phyloP scores from a whole-genome alignment of 2,329 filamentous ascomycete genomes.

The Colletotrichum somersetense region DNA sequence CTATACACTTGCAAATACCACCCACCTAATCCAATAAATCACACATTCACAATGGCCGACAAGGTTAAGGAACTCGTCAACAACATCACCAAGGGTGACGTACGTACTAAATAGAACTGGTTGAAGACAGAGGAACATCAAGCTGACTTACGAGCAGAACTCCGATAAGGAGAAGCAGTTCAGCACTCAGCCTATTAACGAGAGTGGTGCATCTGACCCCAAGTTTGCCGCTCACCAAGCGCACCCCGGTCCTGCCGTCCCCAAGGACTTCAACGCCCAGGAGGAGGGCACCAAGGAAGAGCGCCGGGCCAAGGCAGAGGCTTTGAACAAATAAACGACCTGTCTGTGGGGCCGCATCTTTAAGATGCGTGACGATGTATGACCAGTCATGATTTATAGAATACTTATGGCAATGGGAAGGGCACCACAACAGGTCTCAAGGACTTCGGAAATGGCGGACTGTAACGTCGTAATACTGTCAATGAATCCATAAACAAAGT shows the following conservation, averaged over 20 bases:
- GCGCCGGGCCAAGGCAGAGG: constrained; percentile 72
- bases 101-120: constrained; percentile 9
- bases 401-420: neutral
- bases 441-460: constrained; percentile 20
- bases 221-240: constrained; percentile 67
- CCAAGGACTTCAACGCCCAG: constrained; percentile 64
- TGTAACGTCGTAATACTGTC: constrained; percentile 21
- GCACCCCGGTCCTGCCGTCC: constrained; percentile 69
- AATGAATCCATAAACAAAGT: constrained; percentile 28
- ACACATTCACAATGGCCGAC: constrained; percentile 34
- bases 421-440: neutral
- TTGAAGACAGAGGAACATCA: neutral
- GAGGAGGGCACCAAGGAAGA: constrained; percentile 77
- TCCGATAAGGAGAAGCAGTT: constrained; percentile 58
- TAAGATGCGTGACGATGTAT: constrained; percentile 26
- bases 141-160: constrained; percentile 27
- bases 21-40: constrained; percentile 11
- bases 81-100: constrained; percentile 41
- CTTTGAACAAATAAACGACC: constrained; percentile 69
- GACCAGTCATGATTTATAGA: constrained; percentile 30
- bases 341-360: constrained; percentile 1
- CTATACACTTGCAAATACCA: constrained; percentile 11
- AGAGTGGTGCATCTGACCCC: constrained; percentile 53
- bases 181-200: constrained; percentile 60
- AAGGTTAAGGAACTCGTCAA: constrained; percentile 44